phyloP scores from a whole-genome alignment of 78 protist genomes.

The slime mould (Dictyostelium discoideum) region dicty_2.7 NC_007088.5:7132501-7133000 shows the following conservation, averaged over 20 bases:
- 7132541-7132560: conserved; percentile 23
- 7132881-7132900: conserved; percentile 7
- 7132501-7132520: conserved; percentile 15
- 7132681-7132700: neutral
- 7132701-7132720: neutral
- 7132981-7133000: neutral
- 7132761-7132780: neutral
- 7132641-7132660: neutral
- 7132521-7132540: neutral
- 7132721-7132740: neutral
- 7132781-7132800: neutral
- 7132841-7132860: conserved; percentile 10
- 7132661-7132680: neutral
- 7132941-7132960: conserved; percentile 32
- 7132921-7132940: neutral
- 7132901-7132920: neutral
- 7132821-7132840: neutral
- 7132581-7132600: neutral
- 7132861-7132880: neutral
- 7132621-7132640: neutral
- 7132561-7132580: conserved; percentile 31
- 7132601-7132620: conserved; percentile 19
- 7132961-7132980: conserved; percentile 27
- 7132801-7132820: conserved; percentile 6
- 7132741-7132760: neutral